A percentile compares a stretch with the other conserved stretches of the same genome.
Evolutionary conservation across 768 basidiomycete species (phyloP).

Genomic region (Lactifluus pinguis): DNA sequence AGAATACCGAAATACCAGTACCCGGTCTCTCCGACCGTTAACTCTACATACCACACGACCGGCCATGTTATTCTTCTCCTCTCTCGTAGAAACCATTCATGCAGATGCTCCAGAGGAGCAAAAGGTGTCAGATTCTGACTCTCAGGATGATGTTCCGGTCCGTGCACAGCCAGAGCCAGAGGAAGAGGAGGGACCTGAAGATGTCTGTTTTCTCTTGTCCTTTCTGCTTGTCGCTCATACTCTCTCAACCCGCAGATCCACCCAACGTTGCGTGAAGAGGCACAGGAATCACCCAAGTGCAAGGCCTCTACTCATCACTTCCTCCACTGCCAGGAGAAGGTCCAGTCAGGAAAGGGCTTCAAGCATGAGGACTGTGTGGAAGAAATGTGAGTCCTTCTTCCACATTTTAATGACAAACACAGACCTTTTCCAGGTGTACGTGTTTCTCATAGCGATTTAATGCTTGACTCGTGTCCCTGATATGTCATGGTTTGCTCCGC

Average conservation of each 20-base stretch:
- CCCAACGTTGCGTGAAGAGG: slow-evolving; percentile 68
- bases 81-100: slow-evolving; percentile 33
- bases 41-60: no score
- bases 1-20: no score
- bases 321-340: slow-evolving; percentile 84
- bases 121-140: slow-evolving; percentile 27
- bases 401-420: neutral
- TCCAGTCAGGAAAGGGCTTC: slow-evolving; percentile 72
- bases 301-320: slow-evolving; percentile 70
- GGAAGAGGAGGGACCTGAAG: slow-evolving; percentile 66
- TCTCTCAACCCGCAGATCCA: slow-evolving; percentile 38
- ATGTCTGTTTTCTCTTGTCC: slow-evolving; percentile 42
- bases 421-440: slow-evolving; percentile 19
- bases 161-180: slow-evolving; percentile 27
- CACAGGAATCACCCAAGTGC: slow-evolving; percentile 58
- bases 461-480: neutral
- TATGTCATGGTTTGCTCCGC: neutral
- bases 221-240: neutral
- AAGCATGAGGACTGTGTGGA: slow-evolving; percentile 90
- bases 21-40: no score
- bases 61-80: slow-evolving; percentile 32
- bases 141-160: slow-evolving; percentile 32
- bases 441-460: neutral
- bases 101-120: slow-evolving; percentile 34
- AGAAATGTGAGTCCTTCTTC: slow-evolving; percentile 58